A percentile compares a stretch with the other conserved stretches of the same genome.
phyloP scores from a whole-genome alignment of 495 filamentous ascomycete genomes.

The Penicillium daleae region DNA sequence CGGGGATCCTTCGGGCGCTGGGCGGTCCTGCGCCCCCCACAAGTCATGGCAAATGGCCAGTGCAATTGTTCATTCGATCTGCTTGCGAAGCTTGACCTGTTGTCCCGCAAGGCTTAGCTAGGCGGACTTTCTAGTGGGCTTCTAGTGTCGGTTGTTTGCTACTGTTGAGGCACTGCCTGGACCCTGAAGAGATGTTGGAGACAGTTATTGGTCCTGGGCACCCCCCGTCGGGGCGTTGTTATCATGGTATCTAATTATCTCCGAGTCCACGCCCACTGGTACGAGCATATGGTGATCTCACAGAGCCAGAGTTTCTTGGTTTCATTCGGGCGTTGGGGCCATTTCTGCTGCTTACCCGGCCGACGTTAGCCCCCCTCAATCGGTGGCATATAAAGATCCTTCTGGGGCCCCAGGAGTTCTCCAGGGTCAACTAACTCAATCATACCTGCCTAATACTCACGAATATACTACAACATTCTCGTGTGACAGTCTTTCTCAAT shows the following conservation, averaged over 20 bases:
- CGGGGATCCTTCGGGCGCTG: neutral
- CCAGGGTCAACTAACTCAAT: slow-evolving; percentile 8
- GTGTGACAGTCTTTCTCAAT: neutral
- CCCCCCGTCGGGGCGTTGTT: neutral
- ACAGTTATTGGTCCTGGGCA: neutral
- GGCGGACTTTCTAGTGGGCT: slow-evolving; percentile 6
- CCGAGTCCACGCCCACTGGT: slow-evolving; percentile 4
- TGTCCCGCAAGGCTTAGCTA: slow-evolving; percentile 21
- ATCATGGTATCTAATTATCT: neutral
- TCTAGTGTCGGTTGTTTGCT: neutral
- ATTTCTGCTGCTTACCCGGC: neutral
- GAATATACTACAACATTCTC: neutral
- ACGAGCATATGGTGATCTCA: neutral
- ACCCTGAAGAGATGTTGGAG: neutral
- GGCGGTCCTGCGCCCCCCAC: neutral
- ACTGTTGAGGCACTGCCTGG: neutral
- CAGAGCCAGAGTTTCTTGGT: neutral
- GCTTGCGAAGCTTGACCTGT: slow-evolving; percentile 11
- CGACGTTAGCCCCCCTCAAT: slow-evolving; percentile 2
- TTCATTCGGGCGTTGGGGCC: neutral
- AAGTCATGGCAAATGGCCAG: neutral
- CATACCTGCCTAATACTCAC: neutral
- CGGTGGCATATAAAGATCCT: slow-evolving; percentile 7
- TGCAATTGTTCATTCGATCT: neutral
- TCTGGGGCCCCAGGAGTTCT: neutral